Evolutionary conservation across 495 filamentous ascomycete species (phyloP).

Genomic region (Daldinia loculata): DNA sequence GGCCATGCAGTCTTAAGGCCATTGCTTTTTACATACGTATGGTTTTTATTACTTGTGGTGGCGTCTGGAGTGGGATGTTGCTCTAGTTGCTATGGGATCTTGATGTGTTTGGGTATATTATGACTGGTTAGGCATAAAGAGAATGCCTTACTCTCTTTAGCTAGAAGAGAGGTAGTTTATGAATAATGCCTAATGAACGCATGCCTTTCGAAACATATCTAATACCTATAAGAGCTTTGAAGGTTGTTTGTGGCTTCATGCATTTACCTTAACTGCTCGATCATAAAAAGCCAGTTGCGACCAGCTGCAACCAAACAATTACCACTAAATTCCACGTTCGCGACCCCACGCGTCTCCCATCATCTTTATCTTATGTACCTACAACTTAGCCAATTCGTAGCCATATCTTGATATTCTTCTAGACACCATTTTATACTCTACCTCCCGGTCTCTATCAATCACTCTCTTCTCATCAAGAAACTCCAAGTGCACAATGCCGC

Average conservation of each 20-base stretch:
- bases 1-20: constrained; percentile 57
- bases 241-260: neutral
- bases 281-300: constrained; percentile 14
- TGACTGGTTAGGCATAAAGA: neutral
- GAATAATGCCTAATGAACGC: constrained; percentile 4
- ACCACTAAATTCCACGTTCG: constrained; percentile 5
- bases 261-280: neutral
- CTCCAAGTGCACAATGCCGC: constrained; percentile 22
- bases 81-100: neutral
- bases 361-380: neutral
- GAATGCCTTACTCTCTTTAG: neutral
- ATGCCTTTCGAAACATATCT: neutral
- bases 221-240: neutral
- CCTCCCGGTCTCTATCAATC: no score
- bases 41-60: constrained; percentile 3
- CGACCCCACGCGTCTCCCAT: constrained; percentile 28
- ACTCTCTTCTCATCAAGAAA: neutral
- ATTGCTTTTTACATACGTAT: neutral
- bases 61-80: neutral
- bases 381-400: constrained; percentile 1
- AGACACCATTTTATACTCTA: neutral
- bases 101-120: neutral
- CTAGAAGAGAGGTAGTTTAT: neutral
- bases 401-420: neutral
- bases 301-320: constrained; percentile 19